phyloP scores from a whole-genome alignment of 2,329 filamentous ascomycete species.

The Colletotrichum plurivorum region DNA sequence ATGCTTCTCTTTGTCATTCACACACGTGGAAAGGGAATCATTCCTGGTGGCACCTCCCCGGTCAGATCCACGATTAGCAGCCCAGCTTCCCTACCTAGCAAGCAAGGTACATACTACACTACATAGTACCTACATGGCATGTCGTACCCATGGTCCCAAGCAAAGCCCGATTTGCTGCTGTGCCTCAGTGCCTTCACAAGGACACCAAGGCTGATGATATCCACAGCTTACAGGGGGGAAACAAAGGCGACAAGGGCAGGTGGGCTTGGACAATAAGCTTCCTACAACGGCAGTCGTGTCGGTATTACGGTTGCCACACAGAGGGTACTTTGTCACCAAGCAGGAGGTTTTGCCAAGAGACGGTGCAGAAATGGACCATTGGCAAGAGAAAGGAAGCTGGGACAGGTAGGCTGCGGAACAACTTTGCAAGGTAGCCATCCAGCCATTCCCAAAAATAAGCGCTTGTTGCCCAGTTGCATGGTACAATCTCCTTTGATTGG shows the following conservation, averaged over 20 bases:
- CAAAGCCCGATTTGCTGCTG: no score
- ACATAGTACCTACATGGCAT: no score
- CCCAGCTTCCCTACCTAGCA: background rate
- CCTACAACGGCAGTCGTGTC: constrained; percentile 30
- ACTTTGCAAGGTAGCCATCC: background rate
- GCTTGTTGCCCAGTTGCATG: constrained; percentile 13
- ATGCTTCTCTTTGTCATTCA: background rate
- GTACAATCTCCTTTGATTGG: constrained; percentile 36
- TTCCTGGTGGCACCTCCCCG: constrained; percentile 1
- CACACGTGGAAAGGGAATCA: background rate
- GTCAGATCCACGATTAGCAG: constrained; percentile 26
- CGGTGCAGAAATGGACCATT: background rate
- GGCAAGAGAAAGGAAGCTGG: background rate
- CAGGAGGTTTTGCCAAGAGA: constrained; percentile 8
- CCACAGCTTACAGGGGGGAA: no score
- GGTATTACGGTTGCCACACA: constrained; percentile 11
- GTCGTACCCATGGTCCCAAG: no score
- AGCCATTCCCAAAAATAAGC: constrained; percentile 22
- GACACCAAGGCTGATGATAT: no score
- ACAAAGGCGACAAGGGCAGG: no score
- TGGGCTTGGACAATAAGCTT: constrained; percentile 35
- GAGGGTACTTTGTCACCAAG: background rate
- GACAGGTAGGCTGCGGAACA: no score
- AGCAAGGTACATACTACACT: no score
- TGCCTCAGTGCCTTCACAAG: no score